Evolutionary conservation across 345 rosid species (phyloP), one percentile per base, ranked within the genome.

Genomic region (Rhodamnia rubescens): DNA sequence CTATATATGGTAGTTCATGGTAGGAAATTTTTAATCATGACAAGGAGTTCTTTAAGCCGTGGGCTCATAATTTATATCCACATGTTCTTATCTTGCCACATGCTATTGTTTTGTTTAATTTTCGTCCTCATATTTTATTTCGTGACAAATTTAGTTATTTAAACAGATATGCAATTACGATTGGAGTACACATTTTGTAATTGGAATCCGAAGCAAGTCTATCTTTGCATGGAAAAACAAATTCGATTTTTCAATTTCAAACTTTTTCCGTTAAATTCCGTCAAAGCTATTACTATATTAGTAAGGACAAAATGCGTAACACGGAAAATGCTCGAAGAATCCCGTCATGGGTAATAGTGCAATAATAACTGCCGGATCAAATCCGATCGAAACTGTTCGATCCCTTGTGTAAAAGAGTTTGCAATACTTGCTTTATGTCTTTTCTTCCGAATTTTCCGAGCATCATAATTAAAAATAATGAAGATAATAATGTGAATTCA

Each of bases 301-400:
- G 20, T 61, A 27, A 8, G 40, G 9, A 3, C 1, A 24, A 32
- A 18, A 16, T 16, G 1, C 4, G 3, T 0, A 16, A 0, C 16
- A 32, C 11, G 6, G 0, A 32, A 29, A 32, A 8, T 12, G 1
- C 44, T 2, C 9, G 1, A 64, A 64, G 24, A 64, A 2, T 64
- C 44, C 6, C 6, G 55, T 6, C 8, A 18, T 53, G 55, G 8
- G 21, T 53, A 8, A 51, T 14, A 21, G 22, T 6, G 2, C 20
- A 59, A 27, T 59, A 27, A 59, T 7, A 6, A 27, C 4, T 1
- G 3, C 6, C 6, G 2, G 5, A 32, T 16, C 44, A 64, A 7
- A 64, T 55, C 5, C 26, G 21, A 55, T 21, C 11, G 1, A 26
- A 32, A 16, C 1, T 0, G 7, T 64, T 5, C 21, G 0, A 32